Base-by-base conservation (phyloP, 176 grass and related monocot genomes). In the Phyllostachys edulis region DNA sequence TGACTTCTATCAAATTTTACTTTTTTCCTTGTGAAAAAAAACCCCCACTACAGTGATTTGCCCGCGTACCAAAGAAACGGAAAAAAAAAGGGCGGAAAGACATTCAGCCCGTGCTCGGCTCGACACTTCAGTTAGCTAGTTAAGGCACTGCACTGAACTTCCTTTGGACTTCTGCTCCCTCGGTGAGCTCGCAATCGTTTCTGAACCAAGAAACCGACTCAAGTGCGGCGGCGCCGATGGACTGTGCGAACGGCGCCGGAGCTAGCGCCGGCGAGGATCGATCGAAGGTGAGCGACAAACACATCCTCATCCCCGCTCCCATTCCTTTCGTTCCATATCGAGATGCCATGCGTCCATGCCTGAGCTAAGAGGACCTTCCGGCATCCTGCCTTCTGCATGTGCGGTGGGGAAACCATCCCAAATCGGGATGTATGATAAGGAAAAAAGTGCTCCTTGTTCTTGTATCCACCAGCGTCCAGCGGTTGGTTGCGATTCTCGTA, bases 281-380 rank as follows among this genome's bases (percentile, higher is more conserved):
- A 77, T 42, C 55, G 16, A 71, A 83, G 80, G 86, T 88, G 46
- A 77, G 86, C 52, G 27, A 63, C 4, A 36, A 11, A 2, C 32
- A 16, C 57, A 73, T 63, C 17, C 57, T 5, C 23, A 29, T 24
- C 12, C 54, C 55, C 11, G 0, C 18, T 47, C 29, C 10, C 17
- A 7, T 71, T 82, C 52, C 67, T 6, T 59, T 71, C 52, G 13
- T 20, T 15, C 16, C 50, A 9, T 47, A 14, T 56, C 14, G 4
- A 41, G 45, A 54, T 18, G 15, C 4, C 46, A 56, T 85, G 38
- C 18, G 39, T 45, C 26, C 50, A 85, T 36, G 26, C 21, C 52
- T 68, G 74, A 70, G 66, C 65, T 62, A 60, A 78, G 42, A 47
- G 55, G 51, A 50, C 27, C 27, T 85, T 73, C 27, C 41, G 18